These are phyloP conservation scores for Geotrichum fermentans DNA, from an alignment of 1,139 yeast species.

Conservation along the genomic window DNA sequence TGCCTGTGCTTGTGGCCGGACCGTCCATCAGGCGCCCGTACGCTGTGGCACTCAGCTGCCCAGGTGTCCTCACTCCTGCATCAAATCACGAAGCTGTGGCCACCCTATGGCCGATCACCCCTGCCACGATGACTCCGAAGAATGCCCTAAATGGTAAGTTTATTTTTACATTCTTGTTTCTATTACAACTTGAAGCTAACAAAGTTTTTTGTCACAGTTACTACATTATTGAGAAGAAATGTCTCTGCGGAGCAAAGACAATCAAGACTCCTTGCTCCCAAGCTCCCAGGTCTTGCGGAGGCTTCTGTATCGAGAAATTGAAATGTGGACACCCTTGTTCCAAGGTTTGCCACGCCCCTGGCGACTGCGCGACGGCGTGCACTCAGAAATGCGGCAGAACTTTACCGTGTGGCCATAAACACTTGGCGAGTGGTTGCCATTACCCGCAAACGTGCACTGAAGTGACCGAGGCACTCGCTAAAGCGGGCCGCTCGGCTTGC, in stretches of 20 bases:
- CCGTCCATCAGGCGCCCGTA: slow-evolving; percentile 78
- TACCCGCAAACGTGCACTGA: slow-evolving; percentile 45
- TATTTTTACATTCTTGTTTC: neutral
- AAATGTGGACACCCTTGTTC: slow-evolving; percentile 70
- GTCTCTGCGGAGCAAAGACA: slow-evolving; percentile 64
- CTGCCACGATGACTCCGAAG: slow-evolving; percentile 61
- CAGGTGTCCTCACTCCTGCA: slow-evolving; percentile 65
- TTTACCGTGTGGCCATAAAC: slow-evolving; percentile 63
- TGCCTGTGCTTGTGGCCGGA: slow-evolving; percentile 79
- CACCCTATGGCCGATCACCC: slow-evolving; percentile 68
- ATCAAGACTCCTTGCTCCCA: slow-evolving; percentile 69
- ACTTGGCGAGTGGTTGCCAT: slow-evolving; percentile 59
- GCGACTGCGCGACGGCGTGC: slow-evolving; percentile 38
- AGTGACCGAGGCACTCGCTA: slow-evolving; percentile 19
- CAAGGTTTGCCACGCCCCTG: slow-evolving; percentile 47
- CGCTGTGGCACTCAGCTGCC: slow-evolving; percentile 78
- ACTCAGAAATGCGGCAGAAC: slow-evolving; percentile 52
- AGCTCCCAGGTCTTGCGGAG: slow-evolving; percentile 66
- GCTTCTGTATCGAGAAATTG: slow-evolving; percentile 52
- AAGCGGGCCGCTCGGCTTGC: slow-evolving; percentile 38
- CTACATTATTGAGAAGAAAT: slow-evolving; percentile 52
- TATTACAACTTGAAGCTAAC: neutral
- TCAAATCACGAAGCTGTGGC: slow-evolving; percentile 60
- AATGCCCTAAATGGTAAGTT: slow-evolving; percentile 63
- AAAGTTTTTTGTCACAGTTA: slow-evolving; percentile 38